Evolutionary conservation across 2,329 filamentous ascomycete species (phyloP), one percentile per base, ranked within the genome.

Genomic region (Pseudogymnoascus sp.): DNA sequence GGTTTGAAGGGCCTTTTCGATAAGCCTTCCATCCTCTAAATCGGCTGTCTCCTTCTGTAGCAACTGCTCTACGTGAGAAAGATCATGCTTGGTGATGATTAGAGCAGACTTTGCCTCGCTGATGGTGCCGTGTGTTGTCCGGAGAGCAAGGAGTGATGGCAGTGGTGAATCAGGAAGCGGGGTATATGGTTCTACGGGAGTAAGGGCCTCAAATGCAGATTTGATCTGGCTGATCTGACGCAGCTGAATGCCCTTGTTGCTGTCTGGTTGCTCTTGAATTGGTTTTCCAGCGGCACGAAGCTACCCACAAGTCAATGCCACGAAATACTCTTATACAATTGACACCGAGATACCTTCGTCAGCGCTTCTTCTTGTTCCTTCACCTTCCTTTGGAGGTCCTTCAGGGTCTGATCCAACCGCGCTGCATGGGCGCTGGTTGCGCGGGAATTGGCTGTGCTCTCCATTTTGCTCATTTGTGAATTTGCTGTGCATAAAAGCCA

Each of bases 91-190:
- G 36, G 81, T 80, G 3, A 76, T 72, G 4, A 72, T 70, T 10
- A 90, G 78, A 60, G 85, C 85, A 18, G 77, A 75, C 66, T 83
- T 85, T 15, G 86, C 87, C 67, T 90, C 86, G 63, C 79, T 73
- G 58, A 89, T 82, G 13, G 85, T 85, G 62, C 82, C 79, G 63
- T 87, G 81, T 2, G 87, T 86, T 68, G 82, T 85, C 60, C 87
- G 85, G 61, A 91, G 74, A 5, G 90, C 89, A 40, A 94, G 72
- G 4, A 95, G 77, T 5, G 86, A 84, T 3, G 89, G 88, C 5
- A 94, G 74, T 5, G 87, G 79, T 18, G 90, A 93, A 59, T 81
- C 83, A 8, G 83, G 76, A 25, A 80, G 78, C 2, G 90, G 89
- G 21, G 93, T 76, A 67, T 85, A 84, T 7, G 87, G 86, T 60